Evolutionary conservation across 75 land plant genomes (phyloP).

Genomic region (Picea glauca): DNA sequence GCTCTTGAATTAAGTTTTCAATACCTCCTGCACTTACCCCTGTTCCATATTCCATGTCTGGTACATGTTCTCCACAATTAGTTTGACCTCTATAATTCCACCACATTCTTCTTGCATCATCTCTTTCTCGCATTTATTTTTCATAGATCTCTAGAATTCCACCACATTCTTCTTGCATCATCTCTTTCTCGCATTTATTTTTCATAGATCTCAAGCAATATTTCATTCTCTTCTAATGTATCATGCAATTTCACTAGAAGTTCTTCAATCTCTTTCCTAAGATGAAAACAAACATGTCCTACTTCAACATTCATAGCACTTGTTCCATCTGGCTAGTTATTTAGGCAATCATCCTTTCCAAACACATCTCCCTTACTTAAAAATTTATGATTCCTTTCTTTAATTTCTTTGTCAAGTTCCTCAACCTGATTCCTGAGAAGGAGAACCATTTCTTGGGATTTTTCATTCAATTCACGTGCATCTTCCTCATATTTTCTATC

Average conservation of each 20-base stretch:
- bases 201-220: constrained; percentile 25
- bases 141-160: no score
- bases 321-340: background rate
- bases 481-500: constrained; percentile 8
- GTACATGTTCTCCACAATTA: constrained; percentile 1
- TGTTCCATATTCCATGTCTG: background rate
- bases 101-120: no score
- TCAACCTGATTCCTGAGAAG: constrained; percentile 1
- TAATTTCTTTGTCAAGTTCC: background rate
- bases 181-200: no score
- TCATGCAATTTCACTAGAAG: constrained; percentile 46
- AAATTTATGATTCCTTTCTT: background rate
- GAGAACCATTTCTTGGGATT: background rate
- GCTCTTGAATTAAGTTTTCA: constrained; percentile 15
- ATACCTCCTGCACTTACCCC: constrained; percentile 5
- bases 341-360: background rate
- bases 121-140: no score
- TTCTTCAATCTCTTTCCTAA: constrained; percentile 16
- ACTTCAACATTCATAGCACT: constrained; percentile 8
- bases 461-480: background rate
- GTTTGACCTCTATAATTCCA: constrained; percentile 22
- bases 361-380: background rate
- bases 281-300: background rate
- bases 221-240: constrained; percentile 60
- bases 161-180: no score